Evolutionary conservation across 192 early-diverging fungal genomes (phyloP), one percentile per base, ranked within the genome.

Genomic region (Cetraspora pellucida): DNA sequence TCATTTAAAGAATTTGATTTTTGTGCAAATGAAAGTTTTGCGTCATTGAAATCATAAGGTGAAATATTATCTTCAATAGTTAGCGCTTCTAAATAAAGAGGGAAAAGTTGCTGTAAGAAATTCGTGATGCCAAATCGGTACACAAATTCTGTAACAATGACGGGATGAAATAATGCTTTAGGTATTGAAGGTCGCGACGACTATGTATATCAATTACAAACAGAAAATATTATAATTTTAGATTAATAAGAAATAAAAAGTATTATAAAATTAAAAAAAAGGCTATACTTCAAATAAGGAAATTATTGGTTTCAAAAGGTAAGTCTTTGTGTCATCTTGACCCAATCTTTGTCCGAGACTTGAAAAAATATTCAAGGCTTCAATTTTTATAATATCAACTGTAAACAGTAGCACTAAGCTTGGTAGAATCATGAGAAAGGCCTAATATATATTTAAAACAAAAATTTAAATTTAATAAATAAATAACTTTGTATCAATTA

Each of bases 231-330:
- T 37, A 37, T 37, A 37, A 37, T 37, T 37, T 37, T 6, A 7
- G 37, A 37, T 37, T 37, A 37, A 37, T 37, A 37, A 37, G 4
- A 37, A 37, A 37, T 37, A 37, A 37, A 7, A 10, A 6, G 13
- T 9, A 8, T 14, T 31, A 79, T 10, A 74, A 10, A 9, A 14
- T 69, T 44, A 68, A 23, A 50, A 76, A 10, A 21, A 30, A 74
- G 8, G 16, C 45, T 65, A 25, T 84, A 88, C 87, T 77, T 89
- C 88, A 78, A 89, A 88, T n/a, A 89, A 75, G 7, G 85, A 80
- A 23, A 88, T 74, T n/a, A 87, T 87, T 2, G 84, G 87, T 50
- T 89, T 89, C n/a, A 89, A 74, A 10, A 89, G 63, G 61, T 85
- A 81, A 0, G 66, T 54, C 11, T 86, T 86, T 5, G 85, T 80